Percentiles rank a stretch among this genome's conserved stretches.
These are phyloP conservation scores for Candida taoyuanica DNA, from an alignment of 805 yeast genomes.

Conservation along the genomic window DNA sequence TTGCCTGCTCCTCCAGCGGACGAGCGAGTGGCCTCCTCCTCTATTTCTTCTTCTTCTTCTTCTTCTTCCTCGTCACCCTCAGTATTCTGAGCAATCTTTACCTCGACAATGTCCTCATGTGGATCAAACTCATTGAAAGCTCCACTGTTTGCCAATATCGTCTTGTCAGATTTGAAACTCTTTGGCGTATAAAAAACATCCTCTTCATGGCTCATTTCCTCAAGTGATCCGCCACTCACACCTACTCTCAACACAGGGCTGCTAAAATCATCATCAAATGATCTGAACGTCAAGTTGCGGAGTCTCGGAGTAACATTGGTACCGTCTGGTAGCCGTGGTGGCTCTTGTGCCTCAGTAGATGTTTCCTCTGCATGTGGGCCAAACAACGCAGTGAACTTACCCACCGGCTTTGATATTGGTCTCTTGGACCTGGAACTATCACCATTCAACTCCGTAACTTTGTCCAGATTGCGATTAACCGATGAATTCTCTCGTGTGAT, in stretches of 20 bases:
- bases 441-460: constrained; percentile 5
- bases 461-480: constrained; percentile 14
- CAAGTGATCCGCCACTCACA: constrained; percentile 13
- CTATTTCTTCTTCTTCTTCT: constrained; percentile 4
- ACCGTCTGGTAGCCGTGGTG: background rate
- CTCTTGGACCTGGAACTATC: background rate
- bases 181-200: constrained; percentile 25
- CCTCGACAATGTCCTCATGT: constrained; percentile 4
- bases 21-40: constrained; percentile 12
- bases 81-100: no score
- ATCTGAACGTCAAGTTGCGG: constrained; percentile 8
- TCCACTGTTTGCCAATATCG: constrained; percentile 3
- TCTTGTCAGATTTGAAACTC: constrained; percentile 14
- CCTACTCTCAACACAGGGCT: constrained; percentile 22
- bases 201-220: constrained; percentile 13
- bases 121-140: constrained; percentile 1
- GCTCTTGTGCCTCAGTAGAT: no score
- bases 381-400: constrained; percentile 1
- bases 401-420: background rate
- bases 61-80: background rate
- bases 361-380: constrained; percentile 1
- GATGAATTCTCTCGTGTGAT: constrained; percentile 23
- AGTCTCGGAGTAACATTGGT: background rate
- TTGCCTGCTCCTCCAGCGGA: constrained; percentile 7
- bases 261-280: constrained; percentile 21